phyloP scores from a whole-genome alignment of 176 grass and related monocot genomes.

The Coix lacrymajobi region DNA sequence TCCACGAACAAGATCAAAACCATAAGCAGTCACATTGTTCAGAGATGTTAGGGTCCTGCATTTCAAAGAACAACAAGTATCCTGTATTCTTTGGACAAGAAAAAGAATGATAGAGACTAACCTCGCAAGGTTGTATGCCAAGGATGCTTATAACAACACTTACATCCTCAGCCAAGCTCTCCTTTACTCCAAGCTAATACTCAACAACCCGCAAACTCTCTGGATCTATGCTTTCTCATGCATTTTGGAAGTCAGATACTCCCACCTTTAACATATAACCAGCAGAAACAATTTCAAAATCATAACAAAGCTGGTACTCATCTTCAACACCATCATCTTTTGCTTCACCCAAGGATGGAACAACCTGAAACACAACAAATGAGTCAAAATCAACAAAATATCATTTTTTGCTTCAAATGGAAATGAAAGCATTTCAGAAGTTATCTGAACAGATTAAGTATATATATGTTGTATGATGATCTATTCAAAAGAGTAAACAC shows the following conservation, averaged over 20 bases:
- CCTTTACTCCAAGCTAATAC: constrained; percentile 78
- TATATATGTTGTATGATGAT: background rate
- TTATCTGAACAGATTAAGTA: background rate
- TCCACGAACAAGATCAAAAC: too few relatives aligned
- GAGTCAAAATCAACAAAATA: background rate
- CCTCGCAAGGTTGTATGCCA: too few relatives aligned
- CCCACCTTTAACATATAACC: too few relatives aligned
- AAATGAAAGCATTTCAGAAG: background rate
- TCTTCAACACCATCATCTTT: constrained; percentile 97
- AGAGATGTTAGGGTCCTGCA: too few relatives aligned
- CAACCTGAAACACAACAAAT: constrained; percentile 55
- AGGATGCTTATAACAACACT: constrained; percentile 82
- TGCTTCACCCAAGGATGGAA: constrained; percentile 71
- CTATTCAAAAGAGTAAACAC: background rate
- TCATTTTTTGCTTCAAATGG: background rate
- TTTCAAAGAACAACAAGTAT: too few relatives aligned
- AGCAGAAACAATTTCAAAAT: constrained; percentile 72
- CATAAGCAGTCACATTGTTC: too few relatives aligned
- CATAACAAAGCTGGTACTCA: constrained; percentile 94
- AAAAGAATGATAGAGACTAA: too few relatives aligned
- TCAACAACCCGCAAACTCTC: constrained; percentile 78
- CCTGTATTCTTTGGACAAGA: too few relatives aligned
- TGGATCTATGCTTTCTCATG: too few relatives aligned
- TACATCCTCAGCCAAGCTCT: constrained; percentile 76
- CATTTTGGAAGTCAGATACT: too few relatives aligned